Conservation (phyloP, 208 protist genomes). For the Crithidia fasciculata region DNA sequence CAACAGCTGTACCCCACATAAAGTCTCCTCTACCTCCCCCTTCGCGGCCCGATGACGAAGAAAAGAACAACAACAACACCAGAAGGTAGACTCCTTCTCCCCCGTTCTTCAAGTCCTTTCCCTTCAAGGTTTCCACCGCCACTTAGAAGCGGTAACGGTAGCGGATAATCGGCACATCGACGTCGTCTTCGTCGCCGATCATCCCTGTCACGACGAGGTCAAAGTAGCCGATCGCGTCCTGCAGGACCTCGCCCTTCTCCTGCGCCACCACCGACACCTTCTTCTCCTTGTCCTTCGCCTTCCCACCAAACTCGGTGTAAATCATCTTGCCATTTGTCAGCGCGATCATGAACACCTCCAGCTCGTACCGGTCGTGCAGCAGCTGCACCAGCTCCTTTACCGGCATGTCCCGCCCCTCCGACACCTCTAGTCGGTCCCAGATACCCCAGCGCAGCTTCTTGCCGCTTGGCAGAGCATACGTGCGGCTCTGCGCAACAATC, state of each 20-base stretch:
- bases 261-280: conserved; percentile 62
- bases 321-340: conserved; percentile 86
- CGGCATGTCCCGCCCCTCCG: conserved; percentile 93
- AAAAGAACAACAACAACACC: conserved; percentile 7
- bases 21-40: too few species aligned
- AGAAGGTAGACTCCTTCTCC: background rate
- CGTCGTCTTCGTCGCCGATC: conserved; percentile 80
- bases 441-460: conserved; percentile 87
- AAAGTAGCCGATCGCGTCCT: conserved; percentile 70
- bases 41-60: background rate
- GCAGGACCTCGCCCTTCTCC: conserved; percentile 59
- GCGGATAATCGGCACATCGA: conserved; percentile 84
- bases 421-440: conserved; percentile 97
- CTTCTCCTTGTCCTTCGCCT: conserved; percentile 72
- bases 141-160: conserved; percentile 48
- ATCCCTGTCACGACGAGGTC: conserved; percentile 78
- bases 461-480: conserved; percentile 61
- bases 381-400: conserved; percentile 92
- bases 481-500: conserved; percentile 54
- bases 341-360: conserved; percentile 94
- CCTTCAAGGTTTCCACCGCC: background rate
- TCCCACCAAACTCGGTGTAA: conserved; percentile 82
- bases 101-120: background rate
- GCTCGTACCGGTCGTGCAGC: conserved; percentile 88
- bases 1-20: background rate